Base-by-base conservation (phyloP, 257 asterid species). In the Solanum rostratum region DNA sequence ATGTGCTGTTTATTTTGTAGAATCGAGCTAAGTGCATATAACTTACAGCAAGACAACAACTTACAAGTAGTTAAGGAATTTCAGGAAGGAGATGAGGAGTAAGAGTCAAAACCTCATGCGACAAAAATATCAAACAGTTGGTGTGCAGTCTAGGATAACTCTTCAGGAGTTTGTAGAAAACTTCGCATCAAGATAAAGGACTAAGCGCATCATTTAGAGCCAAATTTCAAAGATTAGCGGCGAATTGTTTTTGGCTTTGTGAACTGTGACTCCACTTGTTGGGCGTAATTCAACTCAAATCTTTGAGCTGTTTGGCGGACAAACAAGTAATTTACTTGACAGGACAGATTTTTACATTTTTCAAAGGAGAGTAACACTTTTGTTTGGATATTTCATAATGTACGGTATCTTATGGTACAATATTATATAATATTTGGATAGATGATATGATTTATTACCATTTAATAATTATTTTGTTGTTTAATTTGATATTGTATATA, bases 11-110 rank as follows among this genome's bases (percentile, higher is more conserved):
- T 79, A 84, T 83, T 37, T 81, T 39, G 88, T 85, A 78, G 19
- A 89, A 63, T 82, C 86, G 88, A 86, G 27, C 57, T 68, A 90
- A 65, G 83, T 83, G 83, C 94, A 93, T 93, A 66, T 41, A 55
- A 55, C 80, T 52, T 24, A 49, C 11, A 62, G 49, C 33, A 27
- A 83, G n/a, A 66, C 49, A 30, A 65, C 20, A 27, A 49, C 52
- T 80, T 27, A 76, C 9, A 18, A 49, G 13, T 37, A 69, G 52
- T 39, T 69, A 3, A 20, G 53, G 53, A 2, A 10, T 27, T 39
- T 39, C 5, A 39, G 79, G 78, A 68, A 68, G 27, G 50, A 68
- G 49, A 37, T 30, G 74, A 68, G 50, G 78, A 43, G 39, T 12
- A 43, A 3, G 79, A 43, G 55, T 71, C 20, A 69, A 69, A 69